Conservation (phyloP, 106 monocot genomes). For the Posidonia australis region DNA sequence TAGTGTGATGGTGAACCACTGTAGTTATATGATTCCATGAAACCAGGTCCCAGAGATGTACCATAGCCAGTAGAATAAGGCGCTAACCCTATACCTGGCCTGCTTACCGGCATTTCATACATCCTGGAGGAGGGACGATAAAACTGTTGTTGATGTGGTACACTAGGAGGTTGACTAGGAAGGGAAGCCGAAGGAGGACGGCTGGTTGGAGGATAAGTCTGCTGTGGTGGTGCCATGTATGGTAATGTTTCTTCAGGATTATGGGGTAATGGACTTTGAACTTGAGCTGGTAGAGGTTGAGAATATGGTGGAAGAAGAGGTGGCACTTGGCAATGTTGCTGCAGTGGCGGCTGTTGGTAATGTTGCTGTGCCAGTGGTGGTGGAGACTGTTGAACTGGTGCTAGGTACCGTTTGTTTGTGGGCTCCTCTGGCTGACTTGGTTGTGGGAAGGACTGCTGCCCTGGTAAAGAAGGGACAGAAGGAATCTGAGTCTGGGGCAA, state of each 20-base stretch:
- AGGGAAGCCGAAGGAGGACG: slow-evolving; percentile 21
- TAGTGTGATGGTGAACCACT: slow-evolving; percentile 55
- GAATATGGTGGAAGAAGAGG: slow-evolving; percentile 22
- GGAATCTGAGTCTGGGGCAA: slow-evolving; percentile 1
- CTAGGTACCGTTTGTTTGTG: slow-evolving; percentile 21
- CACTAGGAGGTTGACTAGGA: slow-evolving; percentile 23
- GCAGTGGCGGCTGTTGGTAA: slow-evolving; percentile 20
- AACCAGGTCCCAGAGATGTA: slow-evolving; percentile 16
- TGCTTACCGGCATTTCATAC: slow-evolving; percentile 30
- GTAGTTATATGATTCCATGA: slow-evolving; percentile 34
- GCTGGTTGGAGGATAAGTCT: slow-evolving; percentile 31
- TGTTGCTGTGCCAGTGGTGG: too few species aligned
- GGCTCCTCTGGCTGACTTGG: slow-evolving; percentile 10
- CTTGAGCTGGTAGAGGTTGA: slow-evolving; percentile 5
- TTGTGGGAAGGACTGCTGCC: slow-evolving; percentile 23
- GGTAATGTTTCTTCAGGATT: slow-evolving; percentile 25
- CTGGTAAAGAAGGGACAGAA: slow-evolving; percentile 24
- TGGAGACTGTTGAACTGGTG: slow-evolving; percentile 24
- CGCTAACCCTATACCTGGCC: slow-evolving; percentile 23
- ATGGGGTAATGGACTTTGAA: slow-evolving; percentile 30
- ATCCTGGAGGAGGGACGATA: slow-evolving; percentile 28
- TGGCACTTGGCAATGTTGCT: slow-evolving; percentile 33
- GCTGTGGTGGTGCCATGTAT: slow-evolving; percentile 30
- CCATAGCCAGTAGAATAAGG: slow-evolving; percentile 29
- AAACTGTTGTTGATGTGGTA: slow-evolving; percentile 22